Conservation (phyloP, 768 basidiomycete genomes). For the Sporobolomyces phaffii region DNA sequence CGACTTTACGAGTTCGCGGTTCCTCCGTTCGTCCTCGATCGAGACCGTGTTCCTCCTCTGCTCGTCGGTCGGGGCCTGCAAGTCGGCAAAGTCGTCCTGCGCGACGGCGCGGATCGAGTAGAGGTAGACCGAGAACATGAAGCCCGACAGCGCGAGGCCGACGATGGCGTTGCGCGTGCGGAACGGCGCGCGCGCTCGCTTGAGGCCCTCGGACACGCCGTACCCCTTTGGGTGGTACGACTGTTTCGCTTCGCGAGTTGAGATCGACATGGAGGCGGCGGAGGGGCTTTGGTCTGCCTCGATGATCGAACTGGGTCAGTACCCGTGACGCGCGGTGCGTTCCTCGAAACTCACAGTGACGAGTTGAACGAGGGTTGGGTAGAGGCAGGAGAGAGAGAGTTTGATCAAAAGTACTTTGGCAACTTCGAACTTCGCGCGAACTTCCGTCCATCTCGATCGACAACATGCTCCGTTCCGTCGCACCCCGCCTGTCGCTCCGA, state of each 20-base stretch:
- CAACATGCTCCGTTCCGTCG: conserved; percentile 14
- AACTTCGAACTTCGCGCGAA: no score
- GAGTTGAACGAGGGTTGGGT: not conserved
- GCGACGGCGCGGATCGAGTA: conserved; percentile 92
- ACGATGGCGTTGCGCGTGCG: conserved; percentile 70
- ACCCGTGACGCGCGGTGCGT: no score
- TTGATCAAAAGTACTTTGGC: not conserved
- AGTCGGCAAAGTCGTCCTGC: conserved; percentile 84
- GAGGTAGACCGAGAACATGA: conserved; percentile 74
- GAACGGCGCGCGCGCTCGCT: conserved; percentile 81
- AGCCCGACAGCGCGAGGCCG: conserved; percentile 63
- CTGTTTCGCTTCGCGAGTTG: conserved; percentile 18
- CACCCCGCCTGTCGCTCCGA: not conserved
- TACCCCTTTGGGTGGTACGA: conserved; percentile 45
- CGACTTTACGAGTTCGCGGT: not conserved
- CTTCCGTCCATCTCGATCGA: no score
- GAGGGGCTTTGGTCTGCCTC: not conserved
- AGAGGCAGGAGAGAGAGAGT: not conserved
- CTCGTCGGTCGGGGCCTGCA: conserved; percentile 57
- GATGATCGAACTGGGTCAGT: no score
- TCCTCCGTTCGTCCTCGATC: conserved; percentile 47
- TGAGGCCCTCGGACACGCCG: conserved; percentile 80
- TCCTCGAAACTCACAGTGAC: no score
- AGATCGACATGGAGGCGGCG: conserved; percentile 1
- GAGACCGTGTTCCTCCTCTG: conserved; percentile 43